These are phyloP conservation scores for Panicum hallii DNA, from an alignment of 202 grass and related monocot species.

Conservation along the genomic window DNA sequence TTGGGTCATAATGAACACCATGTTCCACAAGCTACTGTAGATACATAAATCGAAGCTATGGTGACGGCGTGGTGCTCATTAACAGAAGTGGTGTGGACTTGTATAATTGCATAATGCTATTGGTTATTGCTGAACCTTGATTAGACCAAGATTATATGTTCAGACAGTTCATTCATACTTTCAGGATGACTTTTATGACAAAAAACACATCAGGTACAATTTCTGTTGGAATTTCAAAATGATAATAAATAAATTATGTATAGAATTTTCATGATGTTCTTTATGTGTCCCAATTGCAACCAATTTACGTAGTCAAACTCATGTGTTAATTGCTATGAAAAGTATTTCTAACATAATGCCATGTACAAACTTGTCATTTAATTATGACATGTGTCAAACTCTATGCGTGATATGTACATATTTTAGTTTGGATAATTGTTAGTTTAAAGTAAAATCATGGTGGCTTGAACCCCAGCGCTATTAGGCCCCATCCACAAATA, in stretches of 20 bases:
- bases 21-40: neutral
- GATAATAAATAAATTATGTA: neutral
- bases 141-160: neutral
- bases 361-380: neutral
- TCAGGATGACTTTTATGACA: neutral
- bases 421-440: neutral
- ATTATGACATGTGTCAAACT: neutral
- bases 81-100: neutral
- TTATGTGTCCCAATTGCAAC: neutral
- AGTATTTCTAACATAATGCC: neutral
- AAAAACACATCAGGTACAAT: neutral
- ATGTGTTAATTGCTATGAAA: neutral
- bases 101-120: neutral
- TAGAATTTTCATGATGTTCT: neutral
- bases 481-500: neutral
- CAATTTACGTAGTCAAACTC: neutral
- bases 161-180: slow-evolving; percentile 5
- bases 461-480: neutral
- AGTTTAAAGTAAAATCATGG: neutral
- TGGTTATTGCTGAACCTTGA: neutral
- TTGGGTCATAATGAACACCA: neutral
- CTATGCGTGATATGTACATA: neutral
- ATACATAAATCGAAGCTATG: neutral
- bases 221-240: neutral
- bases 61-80: neutral